Evolutionary conservation across 2,329 filamentous ascomycete genomes (phyloP), one percentile per base, ranked within the genome.

Genomic region (Epichloe gansuensis): DNA sequence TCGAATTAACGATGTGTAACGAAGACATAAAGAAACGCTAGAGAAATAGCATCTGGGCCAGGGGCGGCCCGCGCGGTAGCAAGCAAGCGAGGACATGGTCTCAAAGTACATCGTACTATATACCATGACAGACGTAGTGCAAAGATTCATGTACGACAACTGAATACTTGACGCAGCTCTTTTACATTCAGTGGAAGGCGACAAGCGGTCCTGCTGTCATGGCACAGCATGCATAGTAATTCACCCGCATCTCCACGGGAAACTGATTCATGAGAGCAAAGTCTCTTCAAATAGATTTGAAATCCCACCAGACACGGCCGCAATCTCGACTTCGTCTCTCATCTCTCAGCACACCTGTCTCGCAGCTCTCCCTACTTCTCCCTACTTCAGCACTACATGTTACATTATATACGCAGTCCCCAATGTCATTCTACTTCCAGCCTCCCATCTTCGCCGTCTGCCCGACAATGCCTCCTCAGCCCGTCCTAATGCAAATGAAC

Each of bases 361-460:
- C 21, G 45, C 45, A 35, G 21, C 27, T 49, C 36, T 25, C 12
- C 12, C 9, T 23, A 7, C 11, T 12, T 39, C n/a, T 36, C 27
- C 11, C 44, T 35, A n/a, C 15, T 13, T 36, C 44, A 8, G 15
- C 31, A 21, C 35, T 5, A n/a, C 23, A 23, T 44, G 13, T 15
- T 15, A 3, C n/a, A 27, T 27, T 3, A 44, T 15, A 31, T 31
- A 34, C 8, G n/a, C n/a, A 7, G 25, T 12, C 42, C 7, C 49
- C 6, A 6, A 66, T 66, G 63, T 11, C 59, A 0, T 63, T 56
- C 27, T 56, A 59, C 43, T 58, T 63, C 42, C 62, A 60, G 23
- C 55, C 59, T 12, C 60, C 62, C 23, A 49, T 63, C 40, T 60
- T 66, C n/a, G 43, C 35, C 36, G 41, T 27, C 34, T 54, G 27